Conservation (phyloP, 257 asterid species). For the Rhazya stricta region DNA sequence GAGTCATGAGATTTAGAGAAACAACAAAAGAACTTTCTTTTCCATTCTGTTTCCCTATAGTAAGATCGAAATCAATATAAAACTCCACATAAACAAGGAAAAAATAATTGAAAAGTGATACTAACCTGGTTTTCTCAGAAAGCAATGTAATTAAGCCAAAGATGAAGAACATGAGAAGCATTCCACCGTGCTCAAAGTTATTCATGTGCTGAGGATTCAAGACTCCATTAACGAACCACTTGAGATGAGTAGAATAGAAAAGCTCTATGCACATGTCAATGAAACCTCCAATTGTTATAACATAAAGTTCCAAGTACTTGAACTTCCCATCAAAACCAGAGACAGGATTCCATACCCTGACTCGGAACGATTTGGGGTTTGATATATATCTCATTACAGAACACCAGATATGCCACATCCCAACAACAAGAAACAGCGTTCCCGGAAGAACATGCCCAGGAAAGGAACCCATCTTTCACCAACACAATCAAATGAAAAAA, state of each 20-base stretch:
- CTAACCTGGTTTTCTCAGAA: conserved; percentile 81
- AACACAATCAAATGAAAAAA: conserved; percentile 13
- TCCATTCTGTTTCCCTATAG: background rate
- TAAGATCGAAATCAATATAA: background rate
- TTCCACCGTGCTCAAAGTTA: conserved; percentile 94
- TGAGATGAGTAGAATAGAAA: conserved; percentile 78
- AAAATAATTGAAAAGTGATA: conserved; percentile 25
- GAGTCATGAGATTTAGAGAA: background rate
- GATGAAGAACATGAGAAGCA: conserved; percentile 93
- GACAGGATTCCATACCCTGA: conserved; percentile 89
- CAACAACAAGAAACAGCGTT: conserved; percentile 72
- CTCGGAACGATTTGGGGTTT: conserved; percentile 63
- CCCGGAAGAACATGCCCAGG: conserved; percentile 93
- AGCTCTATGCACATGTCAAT: conserved; percentile 89
- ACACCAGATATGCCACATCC: conserved; percentile 92
- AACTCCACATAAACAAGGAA: background rate
- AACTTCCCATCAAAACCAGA: conserved; percentile 67
- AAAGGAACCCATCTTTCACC: conserved; percentile 77
- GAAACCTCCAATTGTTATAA: conserved; percentile 70
- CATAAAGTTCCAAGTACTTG: conserved; percentile 85
- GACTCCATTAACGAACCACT: conserved; percentile 65
- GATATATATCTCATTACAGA: conserved; percentile 59
- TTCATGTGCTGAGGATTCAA: conserved; percentile 90
- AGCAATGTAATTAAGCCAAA: conserved; percentile 66
- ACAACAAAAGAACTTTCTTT: background rate